These are phyloP conservation scores for Patellifolia procumbens DNA, from an alignment of 179 eudicot species.

Conservation along the genomic window DNA sequence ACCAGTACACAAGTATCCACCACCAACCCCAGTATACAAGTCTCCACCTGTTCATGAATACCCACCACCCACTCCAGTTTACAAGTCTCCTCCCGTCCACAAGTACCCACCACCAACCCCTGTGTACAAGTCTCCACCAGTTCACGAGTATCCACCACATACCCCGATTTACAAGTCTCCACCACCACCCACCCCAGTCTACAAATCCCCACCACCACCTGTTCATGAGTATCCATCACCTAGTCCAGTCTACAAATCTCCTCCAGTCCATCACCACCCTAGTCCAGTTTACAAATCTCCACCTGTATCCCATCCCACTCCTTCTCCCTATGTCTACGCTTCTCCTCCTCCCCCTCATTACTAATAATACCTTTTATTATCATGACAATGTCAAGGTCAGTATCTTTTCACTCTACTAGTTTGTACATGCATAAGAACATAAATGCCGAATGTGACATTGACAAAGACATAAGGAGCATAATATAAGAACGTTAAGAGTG, in stretches of 20 bases:
- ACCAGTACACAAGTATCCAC: too few species aligned
- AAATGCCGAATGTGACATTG: background rate
- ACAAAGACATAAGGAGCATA: background rate
- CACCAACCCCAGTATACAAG: too few species aligned
- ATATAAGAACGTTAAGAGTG: too few species aligned
- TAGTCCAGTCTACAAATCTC: constrained; percentile 14
- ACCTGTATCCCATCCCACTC: background rate
- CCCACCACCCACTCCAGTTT: too few species aligned
- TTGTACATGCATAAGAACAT: background rate
- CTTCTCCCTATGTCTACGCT: constrained; percentile 25
- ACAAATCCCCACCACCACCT: too few species aligned
- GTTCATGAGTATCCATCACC: constrained; percentile 22
- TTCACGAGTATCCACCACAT: too few species aligned
- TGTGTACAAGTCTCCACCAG: too few species aligned
- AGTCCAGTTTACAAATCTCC: background rate
- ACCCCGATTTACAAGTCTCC: too few species aligned
- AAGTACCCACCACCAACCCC: too few species aligned
- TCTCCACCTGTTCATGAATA: too few species aligned
- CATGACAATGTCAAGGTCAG: constrained; percentile 18
- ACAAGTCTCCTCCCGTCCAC: too few species aligned
- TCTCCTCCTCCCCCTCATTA: constrained; percentile 32
- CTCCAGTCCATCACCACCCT: constrained; percentile 13
- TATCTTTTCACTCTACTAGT: background rate
- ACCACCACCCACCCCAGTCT: too few species aligned
- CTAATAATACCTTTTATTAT: background rate